Base-by-base conservation (phyloP, 306 rosid genomes). In the Cicer cuneatum region DNA sequence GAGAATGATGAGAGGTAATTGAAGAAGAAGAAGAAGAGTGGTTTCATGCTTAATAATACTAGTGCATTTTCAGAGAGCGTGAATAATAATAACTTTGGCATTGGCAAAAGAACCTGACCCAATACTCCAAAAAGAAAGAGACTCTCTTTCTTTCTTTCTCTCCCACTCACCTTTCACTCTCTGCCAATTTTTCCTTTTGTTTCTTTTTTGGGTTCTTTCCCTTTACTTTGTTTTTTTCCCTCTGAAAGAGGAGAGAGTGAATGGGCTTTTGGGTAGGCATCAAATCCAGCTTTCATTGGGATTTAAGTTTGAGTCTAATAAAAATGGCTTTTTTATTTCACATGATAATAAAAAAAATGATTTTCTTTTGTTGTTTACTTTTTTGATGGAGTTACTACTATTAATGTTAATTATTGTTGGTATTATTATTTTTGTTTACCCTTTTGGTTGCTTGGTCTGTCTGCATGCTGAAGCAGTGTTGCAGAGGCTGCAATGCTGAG, bases 401-500 rank as follows among this genome's bases (percentile, higher is more conserved):
- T 38, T 63, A 9, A 18, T 64, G 40, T 6, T 70, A 47, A 33
- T 33, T 14, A 21, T 46, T 76, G 42, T 77, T 72, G 7, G 16
- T 37, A 8, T 63, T 63, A 63, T 63, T 62, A 16, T 10, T 15
- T 63, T 2, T 15, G 77, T 69, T 33, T 72, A 48, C 62, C 52
- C 76, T 70, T 81, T 75, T 52, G 57, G 21, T 74, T 7, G 57
- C 37, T 74, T 7, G 77, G 74, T 52, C 14, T 29, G 77, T 79
- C 80, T 67, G 87, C 80, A 70, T 74, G 87, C 86, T 78, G 86
- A 72, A 82, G 87, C 84, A 75, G 84, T 71, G 84, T 82, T 85
- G 90, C 93, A 63, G 69, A 73, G 78, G 80, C 92, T 79, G 89
- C 88, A 84, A 81, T 48, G 79, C 92, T 88, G 87, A 87, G 83